Percentiles rank a stretch among this genome's conserved stretches.
Evolutionary conservation across 2,329 filamentous ascomycete genomes (phyloP).

Genomic region (Graphilbum fragrans): DNA sequence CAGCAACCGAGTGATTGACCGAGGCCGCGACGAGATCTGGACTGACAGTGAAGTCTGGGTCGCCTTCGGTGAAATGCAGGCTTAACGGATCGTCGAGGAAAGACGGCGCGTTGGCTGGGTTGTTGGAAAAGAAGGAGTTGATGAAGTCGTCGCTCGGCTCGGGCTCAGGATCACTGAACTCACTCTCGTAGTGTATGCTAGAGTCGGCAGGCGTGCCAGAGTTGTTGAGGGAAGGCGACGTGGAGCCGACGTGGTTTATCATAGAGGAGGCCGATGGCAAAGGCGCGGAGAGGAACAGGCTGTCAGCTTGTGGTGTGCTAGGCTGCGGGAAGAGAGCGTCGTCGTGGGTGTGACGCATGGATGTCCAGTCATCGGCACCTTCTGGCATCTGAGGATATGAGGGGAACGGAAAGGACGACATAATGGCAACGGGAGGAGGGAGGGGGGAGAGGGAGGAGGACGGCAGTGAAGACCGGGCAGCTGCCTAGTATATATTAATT

Average conservation of each 20-base stretch:
- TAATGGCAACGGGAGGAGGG: conserved; percentile 9
- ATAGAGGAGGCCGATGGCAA: conserved; percentile 28
- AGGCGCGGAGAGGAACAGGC: conserved; percentile 20
- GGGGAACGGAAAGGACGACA: conserved; percentile 19
- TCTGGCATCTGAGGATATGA: conserved; percentile 13
- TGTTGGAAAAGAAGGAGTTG: conserved; percentile 32
- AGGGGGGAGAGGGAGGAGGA: conserved; percentile 4
- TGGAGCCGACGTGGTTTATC: conserved; percentile 24
- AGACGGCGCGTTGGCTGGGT: conserved; percentile 27
- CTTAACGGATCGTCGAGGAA: conserved; percentile 24
- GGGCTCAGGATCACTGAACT: conserved; percentile 27
- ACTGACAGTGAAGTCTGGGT: background rate
- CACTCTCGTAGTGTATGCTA: conserved; percentile 36
- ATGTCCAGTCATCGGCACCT: background rate
- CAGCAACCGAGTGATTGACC: background rate
- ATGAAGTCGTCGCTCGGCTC: conserved; percentile 23
- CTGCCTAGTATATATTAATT: conserved; percentile 1
- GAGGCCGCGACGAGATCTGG: background rate
- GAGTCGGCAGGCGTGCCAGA: conserved; percentile 38
- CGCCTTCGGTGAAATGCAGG: conserved; percentile 6
- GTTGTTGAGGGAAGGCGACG: conserved; percentile 24
- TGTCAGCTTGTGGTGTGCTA: conserved; percentile 13
- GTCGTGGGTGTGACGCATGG: conserved; percentile 12
- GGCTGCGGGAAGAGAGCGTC: conserved; percentile 6
- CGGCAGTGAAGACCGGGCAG: background rate